Evolutionary conservation across 2,329 filamentous ascomycete species (phyloP).

Genomic region (Dactylellina drechsleri): DNA sequence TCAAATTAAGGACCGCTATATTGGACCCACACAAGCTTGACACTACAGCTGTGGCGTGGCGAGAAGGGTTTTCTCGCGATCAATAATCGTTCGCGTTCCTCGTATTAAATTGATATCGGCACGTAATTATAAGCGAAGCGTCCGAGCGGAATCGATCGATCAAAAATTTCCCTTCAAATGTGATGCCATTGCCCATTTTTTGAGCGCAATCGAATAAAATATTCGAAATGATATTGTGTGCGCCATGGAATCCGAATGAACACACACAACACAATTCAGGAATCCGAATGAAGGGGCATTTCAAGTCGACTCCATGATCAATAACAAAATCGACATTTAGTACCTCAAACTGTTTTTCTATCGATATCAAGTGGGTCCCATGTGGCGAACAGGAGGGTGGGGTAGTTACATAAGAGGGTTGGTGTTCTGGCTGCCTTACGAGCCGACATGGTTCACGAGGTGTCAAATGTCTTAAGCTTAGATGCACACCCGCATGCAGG

Average conservation of each 20-base stretch:
- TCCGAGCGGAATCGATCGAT: constrained; percentile 32
- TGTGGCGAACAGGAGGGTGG: constrained; percentile 38
- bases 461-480: constrained; percentile 50
- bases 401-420: constrained; percentile 51
- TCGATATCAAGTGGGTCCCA: constrained; percentile 49
- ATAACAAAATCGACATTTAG: not conserved
- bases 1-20: constrained; percentile 25
- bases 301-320: not conserved
- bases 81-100: not conserved
- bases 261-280: not conserved
- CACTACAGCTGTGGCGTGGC: constrained; percentile 34
- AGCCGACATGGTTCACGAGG: constrained; percentile 42
- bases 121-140: constrained; percentile 20
- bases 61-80: constrained; percentile 41
- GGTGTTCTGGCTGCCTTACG: constrained; percentile 54
- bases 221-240: no score
- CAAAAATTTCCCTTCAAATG: not conserved
- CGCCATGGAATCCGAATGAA: not conserved
- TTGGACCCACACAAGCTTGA: constrained; percentile 35
- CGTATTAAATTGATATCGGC: constrained; percentile 32
- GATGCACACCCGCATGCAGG: constrained; percentile 13
- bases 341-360: constrained; percentile 25
- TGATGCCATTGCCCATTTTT: not conserved
- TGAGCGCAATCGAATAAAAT: no score
- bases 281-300: not conserved